phyloP scores from a whole-genome alignment of 2,329 filamentous ascomycete species.

The Leptographium procerum region DNA sequence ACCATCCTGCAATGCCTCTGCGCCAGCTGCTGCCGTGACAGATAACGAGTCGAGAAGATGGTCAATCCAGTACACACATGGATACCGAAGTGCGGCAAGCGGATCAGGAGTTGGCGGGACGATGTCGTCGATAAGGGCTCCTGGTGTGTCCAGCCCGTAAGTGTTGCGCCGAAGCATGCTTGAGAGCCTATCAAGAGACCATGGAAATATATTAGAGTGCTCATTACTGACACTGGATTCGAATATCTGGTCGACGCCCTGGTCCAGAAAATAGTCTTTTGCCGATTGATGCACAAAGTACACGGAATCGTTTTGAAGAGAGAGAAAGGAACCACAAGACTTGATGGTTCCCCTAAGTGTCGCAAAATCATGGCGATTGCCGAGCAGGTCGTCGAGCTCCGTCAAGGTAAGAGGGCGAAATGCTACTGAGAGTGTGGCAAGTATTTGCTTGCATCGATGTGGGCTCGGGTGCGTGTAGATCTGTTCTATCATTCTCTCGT shows the following conservation, averaged over 20 bases:
- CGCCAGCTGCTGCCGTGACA: conserved; percentile 13
- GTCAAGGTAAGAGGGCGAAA: background rate
- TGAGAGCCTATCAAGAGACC: conserved; percentile 21
- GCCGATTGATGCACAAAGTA: conserved; percentile 20
- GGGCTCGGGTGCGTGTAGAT: conserved; percentile 18
- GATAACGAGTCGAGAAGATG: conserved; percentile 15
- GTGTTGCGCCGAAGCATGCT: conserved; percentile 23
- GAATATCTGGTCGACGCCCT: conserved; percentile 19
- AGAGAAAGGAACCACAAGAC: conserved; percentile 29
- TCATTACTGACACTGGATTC: conserved; percentile 14
- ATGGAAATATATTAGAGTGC: conserved; percentile 22
- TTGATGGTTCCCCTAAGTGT: conserved; percentile 16
- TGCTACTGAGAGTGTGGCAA: conserved; percentile 12
- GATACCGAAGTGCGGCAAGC: conserved; percentile 18
- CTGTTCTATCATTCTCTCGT: conserved; percentile 25
- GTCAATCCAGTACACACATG: conserved; percentile 23
- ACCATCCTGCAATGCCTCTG: conserved; percentile 3
- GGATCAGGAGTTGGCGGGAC: conserved; percentile 15
- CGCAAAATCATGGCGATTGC: background rate
- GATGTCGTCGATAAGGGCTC: conserved; percentile 14
- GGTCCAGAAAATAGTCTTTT: conserved; percentile 13
- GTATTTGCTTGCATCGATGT: conserved; percentile 21
- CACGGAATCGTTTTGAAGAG: conserved; percentile 17
- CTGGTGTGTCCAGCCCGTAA: conserved; percentile 17
- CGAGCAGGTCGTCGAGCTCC: background rate